These are phyloP conservation scores for Asterophora lycoperdoides DNA, from an alignment of 768 basidiomycete species.

Conservation along the genomic window DNA sequence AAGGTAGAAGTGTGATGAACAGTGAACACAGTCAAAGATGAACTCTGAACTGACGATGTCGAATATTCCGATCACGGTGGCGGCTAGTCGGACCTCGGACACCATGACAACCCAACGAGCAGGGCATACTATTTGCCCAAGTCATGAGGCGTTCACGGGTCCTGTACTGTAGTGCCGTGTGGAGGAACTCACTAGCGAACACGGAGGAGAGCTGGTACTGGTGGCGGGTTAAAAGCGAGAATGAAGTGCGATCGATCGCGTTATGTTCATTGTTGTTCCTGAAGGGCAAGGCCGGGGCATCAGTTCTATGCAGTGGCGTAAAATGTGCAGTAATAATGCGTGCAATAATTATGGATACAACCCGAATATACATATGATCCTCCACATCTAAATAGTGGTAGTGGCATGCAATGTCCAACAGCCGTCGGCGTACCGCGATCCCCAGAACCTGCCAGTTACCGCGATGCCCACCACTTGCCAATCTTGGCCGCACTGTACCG, in stretches of 20 bases:
- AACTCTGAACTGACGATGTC: background rate
- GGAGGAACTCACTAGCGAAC: background rate
- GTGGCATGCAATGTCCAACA: too few species aligned
- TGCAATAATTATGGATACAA: conserved; percentile 10
- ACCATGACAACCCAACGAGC: conserved; percentile 20
- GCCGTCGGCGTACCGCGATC: too few species aligned
- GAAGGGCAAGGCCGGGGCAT: conserved; percentile 1
- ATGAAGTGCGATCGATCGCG: conserved; percentile 4
- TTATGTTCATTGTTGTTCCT: conserved; percentile 2
- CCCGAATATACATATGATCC: too few species aligned
- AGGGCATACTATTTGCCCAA: background rate
- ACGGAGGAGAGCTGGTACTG: background rate
- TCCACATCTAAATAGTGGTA: too few species aligned
- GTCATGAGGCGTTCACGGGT: too few species aligned
- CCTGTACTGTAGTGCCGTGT: too few species aligned
- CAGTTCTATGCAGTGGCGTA: conserved; percentile 10
- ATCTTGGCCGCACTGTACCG: conserved; percentile 76
- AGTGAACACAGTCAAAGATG: background rate
- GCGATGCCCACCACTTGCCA: conserved; percentile 70
- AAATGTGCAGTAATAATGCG: background rate
- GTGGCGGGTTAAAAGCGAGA: background rate
- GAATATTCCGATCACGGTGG: conserved; percentile 8
- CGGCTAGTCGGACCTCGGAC: conserved; percentile 17
- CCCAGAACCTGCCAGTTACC: conserved; percentile 9
- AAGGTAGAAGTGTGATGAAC: too few species aligned